Percentiles rank a stretch among this genome's conserved stretches.
phyloP scores from a whole-genome alignment of 331 rosid species.

The Pyrus hybrid region DNA sequence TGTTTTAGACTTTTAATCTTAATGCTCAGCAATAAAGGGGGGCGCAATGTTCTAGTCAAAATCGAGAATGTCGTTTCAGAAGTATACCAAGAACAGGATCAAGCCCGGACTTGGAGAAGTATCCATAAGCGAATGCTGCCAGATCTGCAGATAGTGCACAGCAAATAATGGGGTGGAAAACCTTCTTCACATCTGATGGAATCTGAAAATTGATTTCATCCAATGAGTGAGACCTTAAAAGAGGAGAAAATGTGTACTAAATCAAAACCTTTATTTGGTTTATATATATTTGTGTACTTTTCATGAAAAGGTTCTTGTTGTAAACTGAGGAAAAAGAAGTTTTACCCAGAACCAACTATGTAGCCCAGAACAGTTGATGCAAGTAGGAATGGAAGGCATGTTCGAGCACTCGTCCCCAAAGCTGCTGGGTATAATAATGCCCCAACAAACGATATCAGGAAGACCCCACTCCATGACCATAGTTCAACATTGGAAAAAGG shows the following conservation, averaged over 20 bases:
- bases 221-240: conserved; percentile 17
- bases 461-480: conserved; percentile 69
- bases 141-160: conserved; percentile 76
- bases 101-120: conserved; percentile 61
- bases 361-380: conserved; percentile 86
- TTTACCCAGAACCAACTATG: conserved; percentile 82
- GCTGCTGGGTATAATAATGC: conserved; percentile 65
- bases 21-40: conserved; percentile 4
- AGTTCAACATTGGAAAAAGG: conserved; percentile 69
- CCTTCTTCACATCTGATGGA: conserved; percentile 64
- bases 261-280: not conserved
- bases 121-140: conserved; percentile 68
- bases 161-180: conserved; percentile 91
- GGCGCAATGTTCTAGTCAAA: not conserved
- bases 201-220: conserved; percentile 36
- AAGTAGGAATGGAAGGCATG: conserved; percentile 90
- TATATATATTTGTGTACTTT: not conserved
- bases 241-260: not conserved
- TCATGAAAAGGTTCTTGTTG: not conserved
- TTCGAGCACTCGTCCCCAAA: conserved; percentile 80
- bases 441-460: conserved; percentile 50
- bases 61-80: conserved; percentile 10
- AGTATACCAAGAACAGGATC: conserved; percentile 83
- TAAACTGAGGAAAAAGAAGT: conserved; percentile 15
- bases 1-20: not conserved